Evolutionary conservation across 2,329 filamentous ascomycete genomes (phyloP).

Genomic region (Cryphonectria nitschkei): DNA sequence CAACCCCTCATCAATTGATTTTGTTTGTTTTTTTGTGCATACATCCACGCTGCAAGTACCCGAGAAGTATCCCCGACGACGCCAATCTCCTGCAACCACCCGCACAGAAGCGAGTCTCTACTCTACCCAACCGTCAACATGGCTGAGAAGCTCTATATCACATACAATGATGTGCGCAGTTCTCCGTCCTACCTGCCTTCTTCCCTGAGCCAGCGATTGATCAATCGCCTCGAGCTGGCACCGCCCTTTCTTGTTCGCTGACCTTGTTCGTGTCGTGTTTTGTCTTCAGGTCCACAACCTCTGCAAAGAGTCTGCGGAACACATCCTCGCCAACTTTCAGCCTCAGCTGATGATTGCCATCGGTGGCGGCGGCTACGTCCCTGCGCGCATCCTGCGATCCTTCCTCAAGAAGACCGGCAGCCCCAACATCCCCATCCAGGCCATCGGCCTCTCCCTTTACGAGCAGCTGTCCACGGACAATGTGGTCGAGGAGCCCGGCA

Average conservation of each 20-base stretch:
- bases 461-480: slow-evolving; percentile 69
- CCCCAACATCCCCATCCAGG: slow-evolving; percentile 98
- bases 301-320: slow-evolving; percentile 82
- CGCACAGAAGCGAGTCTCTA: not conserved
- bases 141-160: slow-evolving; percentile 86
- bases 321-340: slow-evolving; percentile 82
- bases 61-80: slow-evolving; percentile 20
- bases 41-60: slow-evolving; percentile 19
- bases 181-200: not conserved
- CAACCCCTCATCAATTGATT: not conserved
- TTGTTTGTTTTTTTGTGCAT: not conserved
- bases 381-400: slow-evolving; percentile 93
- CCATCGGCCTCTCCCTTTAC: slow-evolving; percentile 96
- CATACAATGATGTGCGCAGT: slow-evolving; percentile 81
- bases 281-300: slow-evolving; percentile 87
- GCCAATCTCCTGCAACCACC: slow-evolving; percentile 22
- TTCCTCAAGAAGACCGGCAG: slow-evolving; percentile 89
- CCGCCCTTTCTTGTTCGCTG: slow-evolving; percentile 1
- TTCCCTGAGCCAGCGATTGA: not conserved
- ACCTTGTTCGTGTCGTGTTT: slow-evolving; percentile 17
- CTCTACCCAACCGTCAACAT: slow-evolving; percentile 54
- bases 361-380: slow-evolving; percentile 95
- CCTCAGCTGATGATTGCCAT: slow-evolving; percentile 99
- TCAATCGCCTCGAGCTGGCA: not conserved
- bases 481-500: slow-evolving; percentile 77